A percentile compares a stretch with the other conserved stretches of the same genome.
Evolutionary conservation across 1,284 basidiomycete genomes (phyloP).

Genomic region (Melampsora larici-populina): DNA sequence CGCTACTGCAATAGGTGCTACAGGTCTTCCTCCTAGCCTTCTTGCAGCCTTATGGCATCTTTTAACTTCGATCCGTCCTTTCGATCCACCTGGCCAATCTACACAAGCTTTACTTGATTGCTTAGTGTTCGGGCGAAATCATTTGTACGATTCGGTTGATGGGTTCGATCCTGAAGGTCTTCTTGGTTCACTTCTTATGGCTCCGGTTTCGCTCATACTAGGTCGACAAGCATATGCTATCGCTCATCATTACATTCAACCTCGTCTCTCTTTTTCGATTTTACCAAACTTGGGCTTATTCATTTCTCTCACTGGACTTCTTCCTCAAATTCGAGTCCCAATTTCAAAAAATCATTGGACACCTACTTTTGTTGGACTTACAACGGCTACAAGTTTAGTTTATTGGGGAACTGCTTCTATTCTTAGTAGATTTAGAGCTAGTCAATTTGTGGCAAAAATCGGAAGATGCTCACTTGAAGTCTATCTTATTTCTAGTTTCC

Average conservation of each 20-base stretch:
- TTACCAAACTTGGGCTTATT: background rate
- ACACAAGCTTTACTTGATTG: slow-evolving; percentile 28
- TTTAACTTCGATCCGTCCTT: slow-evolving; percentile 5
- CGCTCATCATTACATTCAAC: background rate
- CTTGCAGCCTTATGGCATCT: background rate
- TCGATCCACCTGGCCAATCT: background rate
- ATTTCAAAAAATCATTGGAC: slow-evolving; percentile 23
- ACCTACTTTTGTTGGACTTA: slow-evolving; percentile 18
- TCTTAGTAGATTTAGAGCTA: background rate
- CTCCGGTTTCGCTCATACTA: slow-evolving; percentile 25
- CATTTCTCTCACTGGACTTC: slow-evolving; percentile 11
- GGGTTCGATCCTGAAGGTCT: slow-evolving; percentile 38
- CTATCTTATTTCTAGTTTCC: slow-evolving; percentile 19
- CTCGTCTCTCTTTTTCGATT: background rate
- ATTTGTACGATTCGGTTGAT: slow-evolving; percentile 4
- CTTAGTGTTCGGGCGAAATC: background rate
- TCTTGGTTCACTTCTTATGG: slow-evolving; percentile 24
- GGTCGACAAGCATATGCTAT: slow-evolving; percentile 7
- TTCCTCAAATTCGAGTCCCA: background rate
- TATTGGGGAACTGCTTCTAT: slow-evolving; percentile 10
- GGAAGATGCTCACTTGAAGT: slow-evolving; percentile 32
- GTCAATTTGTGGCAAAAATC: slow-evolving; percentile 3
- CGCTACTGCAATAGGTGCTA: background rate
- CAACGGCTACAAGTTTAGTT: slow-evolving; percentile 3
- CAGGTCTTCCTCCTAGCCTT: background rate